These are phyloP conservation scores for Chaetomiaceae sp. DNA, from an alignment of 2,329 filamentous ascomycete species.

Conservation along the genomic window DNA sequence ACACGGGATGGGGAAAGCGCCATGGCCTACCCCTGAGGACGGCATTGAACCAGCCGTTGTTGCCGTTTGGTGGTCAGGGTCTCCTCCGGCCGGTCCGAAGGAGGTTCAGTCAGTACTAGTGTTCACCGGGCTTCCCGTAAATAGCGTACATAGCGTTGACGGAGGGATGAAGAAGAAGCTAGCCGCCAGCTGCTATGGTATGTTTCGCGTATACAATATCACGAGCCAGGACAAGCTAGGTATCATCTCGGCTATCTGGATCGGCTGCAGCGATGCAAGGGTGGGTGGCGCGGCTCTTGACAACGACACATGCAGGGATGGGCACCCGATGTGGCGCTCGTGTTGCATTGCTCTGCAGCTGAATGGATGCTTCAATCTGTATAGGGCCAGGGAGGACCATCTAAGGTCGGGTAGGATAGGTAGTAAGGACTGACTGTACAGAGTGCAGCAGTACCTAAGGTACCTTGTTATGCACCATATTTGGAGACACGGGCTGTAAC, in stretches of 20 bases:
- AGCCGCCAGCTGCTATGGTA: background rate
- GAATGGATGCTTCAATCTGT: background rate
- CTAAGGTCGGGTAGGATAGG: background rate
- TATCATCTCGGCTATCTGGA: background rate
- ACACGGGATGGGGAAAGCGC: background rate
- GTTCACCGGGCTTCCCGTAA: background rate
- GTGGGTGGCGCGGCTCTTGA: background rate
- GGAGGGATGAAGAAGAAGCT: background rate
- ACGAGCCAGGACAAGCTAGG: background rate
- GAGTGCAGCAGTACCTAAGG: too few relatives aligned
- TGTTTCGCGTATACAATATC: background rate
- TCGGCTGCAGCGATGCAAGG: background rate
- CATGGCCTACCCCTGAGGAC: background rate
- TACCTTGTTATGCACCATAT: background rate
- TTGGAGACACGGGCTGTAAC: constrained; percentile 4
- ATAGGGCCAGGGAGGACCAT: constrained; percentile 1
- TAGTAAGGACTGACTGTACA: too few relatives aligned
- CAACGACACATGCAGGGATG: background rate
- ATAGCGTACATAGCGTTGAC: background rate
- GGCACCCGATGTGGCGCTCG: too few relatives aligned
- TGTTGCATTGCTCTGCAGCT: background rate
- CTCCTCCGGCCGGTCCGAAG: background rate
- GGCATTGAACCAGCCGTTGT: background rate
- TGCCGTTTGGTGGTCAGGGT: background rate
- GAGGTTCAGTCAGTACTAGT: background rate